These are phyloP conservation scores for Boletus sp. DNA, from an alignment of 1,284 basidiomycete genomes.

Conservation along the genomic window DNA sequence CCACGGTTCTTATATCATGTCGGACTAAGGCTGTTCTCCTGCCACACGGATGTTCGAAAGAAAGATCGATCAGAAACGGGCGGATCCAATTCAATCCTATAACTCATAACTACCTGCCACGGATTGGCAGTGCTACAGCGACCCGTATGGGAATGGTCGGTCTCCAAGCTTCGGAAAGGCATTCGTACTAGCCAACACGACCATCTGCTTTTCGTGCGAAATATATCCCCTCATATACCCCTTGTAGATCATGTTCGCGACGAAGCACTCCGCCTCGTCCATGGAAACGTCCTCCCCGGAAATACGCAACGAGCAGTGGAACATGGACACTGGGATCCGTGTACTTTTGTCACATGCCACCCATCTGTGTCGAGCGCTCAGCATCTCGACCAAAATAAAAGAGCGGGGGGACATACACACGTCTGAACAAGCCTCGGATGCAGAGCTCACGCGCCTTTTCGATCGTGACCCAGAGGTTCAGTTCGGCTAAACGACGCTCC, in stretches of 20 bases:
- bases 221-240: constrained; percentile 95
- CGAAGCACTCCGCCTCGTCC: constrained; percentile 92
- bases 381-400: background rate
- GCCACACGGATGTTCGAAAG: constrained; percentile 8
- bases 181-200: constrained; percentile 83
- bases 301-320: constrained; percentile 70
- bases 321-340: constrained; percentile 78
- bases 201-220: constrained; percentile 91
- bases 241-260: constrained; percentile 94
- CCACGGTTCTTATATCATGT: constrained; percentile 9
- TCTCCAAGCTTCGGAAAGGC: constrained; percentile 80
- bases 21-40: no score
- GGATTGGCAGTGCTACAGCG: constrained; percentile 30
- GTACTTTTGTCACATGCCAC: constrained; percentile 70
- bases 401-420: constrained; percentile 62
- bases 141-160: constrained; percentile 56
- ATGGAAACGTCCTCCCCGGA: constrained; percentile 60
- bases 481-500: constrained; percentile 74
- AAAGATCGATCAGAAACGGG: constrained; percentile 20
- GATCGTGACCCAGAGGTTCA: constrained; percentile 84
- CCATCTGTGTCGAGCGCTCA: constrained; percentile 62
- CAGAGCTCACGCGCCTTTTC: constrained; percentile 90
- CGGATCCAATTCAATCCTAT: no score
- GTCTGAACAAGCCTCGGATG: constrained; percentile 82
- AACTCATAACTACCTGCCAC: no score